phyloP scores from a whole-genome alignment of 2,329 filamentous ascomycete species.

The Emmonsiellopsis sp. region DNA sequence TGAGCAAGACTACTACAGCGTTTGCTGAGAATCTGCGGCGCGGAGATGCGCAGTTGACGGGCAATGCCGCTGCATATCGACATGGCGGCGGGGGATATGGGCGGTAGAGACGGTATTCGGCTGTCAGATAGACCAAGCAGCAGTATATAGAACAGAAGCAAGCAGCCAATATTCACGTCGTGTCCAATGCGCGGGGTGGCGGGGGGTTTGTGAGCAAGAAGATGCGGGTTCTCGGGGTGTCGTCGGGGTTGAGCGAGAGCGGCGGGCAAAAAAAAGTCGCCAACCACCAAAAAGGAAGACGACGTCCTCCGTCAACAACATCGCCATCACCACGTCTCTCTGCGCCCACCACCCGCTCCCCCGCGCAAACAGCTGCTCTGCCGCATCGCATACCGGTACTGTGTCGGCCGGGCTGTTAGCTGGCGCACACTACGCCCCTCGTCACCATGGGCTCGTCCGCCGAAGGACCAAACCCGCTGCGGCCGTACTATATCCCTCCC shows the following conservation, averaged over 20 bases:
- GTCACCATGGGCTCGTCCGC: conserved; percentile 35
- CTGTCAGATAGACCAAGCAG: not conserved
- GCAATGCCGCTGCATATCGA: conserved; percentile 4
- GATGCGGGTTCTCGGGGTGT: not conserved
- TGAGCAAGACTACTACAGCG: not conserved
- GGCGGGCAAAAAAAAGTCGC: conserved; percentile 11
- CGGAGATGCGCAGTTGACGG: conserved; percentile 1
- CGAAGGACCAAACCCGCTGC: conserved; percentile 49
- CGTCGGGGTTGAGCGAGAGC: not conserved
- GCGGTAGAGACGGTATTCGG: not conserved
- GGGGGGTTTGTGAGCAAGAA: not conserved
- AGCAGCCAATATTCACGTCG: not conserved
- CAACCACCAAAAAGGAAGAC: conserved; percentile 14
- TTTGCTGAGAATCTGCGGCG: not conserved
- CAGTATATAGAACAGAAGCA: not conserved
- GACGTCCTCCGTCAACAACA: not conserved
- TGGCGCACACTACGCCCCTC: conserved; percentile 1
- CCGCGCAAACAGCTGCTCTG: not conserved
- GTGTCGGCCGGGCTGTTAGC: not conserved
- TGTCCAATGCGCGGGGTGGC: not conserved
- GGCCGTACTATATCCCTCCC: conserved; percentile 55
- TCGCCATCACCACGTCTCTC: not conserved
- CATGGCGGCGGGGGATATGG: not conserved
- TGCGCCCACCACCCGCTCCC: not conserved
- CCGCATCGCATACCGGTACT: not conserved